Conservation (phyloP, 306 rosid species). For the Quercus alba region DNA sequence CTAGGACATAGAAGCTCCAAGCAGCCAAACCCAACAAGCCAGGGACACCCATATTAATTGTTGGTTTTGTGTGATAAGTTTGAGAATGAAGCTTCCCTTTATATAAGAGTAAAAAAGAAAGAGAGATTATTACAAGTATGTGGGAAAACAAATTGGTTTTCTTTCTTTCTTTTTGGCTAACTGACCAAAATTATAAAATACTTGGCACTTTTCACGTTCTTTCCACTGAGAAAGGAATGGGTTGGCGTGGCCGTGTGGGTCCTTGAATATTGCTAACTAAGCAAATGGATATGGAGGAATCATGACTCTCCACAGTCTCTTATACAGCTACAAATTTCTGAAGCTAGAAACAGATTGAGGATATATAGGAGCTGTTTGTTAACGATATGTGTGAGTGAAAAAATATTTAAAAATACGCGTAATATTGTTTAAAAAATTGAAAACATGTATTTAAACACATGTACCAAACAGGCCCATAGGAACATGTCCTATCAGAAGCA, state of each 20-base stretch:
- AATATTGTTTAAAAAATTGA: too few relatives aligned
- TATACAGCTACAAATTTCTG: not conserved
- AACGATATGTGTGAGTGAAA: too few relatives aligned
- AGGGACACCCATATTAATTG: slow-evolving; percentile 31
- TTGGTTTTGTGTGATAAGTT: not conserved
- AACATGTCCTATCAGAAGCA: too few relatives aligned
- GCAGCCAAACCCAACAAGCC: slow-evolving; percentile 19
- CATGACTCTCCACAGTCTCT: not conserved
- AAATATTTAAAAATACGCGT: accelerated
- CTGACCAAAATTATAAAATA: too few relatives aligned
- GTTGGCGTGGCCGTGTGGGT: slow-evolving; percentile 5
- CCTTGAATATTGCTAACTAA: slow-evolving; percentile 2
- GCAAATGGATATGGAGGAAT: slow-evolving; percentile 1
- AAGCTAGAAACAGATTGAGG: not conserved
- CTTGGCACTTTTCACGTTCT: slow-evolving; percentile 4
- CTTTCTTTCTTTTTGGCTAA: not conserved
- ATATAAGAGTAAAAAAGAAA: not conserved
- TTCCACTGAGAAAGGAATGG: not conserved
- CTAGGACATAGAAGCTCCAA: slow-evolving; percentile 22
- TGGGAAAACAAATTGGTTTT: slow-evolving; percentile 30
- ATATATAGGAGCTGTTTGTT: too few relatives aligned
- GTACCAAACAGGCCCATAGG: too few relatives aligned
- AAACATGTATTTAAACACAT: too few relatives aligned
- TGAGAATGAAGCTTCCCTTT: not conserved
- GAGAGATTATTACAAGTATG: not conserved